Conservation (phyloP, 2,329 filamentous ascomycete species). For the Colletotrichum sp. region DNA sequence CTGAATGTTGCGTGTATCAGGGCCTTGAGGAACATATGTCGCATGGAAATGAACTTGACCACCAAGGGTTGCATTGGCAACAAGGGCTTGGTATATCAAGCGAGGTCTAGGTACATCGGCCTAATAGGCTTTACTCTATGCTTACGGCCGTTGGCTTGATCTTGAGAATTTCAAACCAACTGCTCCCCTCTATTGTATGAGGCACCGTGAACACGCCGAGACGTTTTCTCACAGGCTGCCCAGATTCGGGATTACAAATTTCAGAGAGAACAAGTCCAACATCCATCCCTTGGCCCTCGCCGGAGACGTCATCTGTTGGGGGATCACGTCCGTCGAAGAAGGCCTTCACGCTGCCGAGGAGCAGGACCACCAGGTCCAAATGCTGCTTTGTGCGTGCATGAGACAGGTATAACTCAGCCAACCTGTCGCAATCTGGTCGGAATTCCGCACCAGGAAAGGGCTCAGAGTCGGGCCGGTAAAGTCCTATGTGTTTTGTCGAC, state of each 20-base stretch:
- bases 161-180: neutral
- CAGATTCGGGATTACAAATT: neutral
- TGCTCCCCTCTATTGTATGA: neutral
- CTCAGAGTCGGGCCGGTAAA: accelerated
- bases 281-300: neutral
- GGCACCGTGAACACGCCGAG: neutral
- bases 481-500: neutral
- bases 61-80: accelerated
- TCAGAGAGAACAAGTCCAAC: neutral
- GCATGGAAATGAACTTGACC: neutral
- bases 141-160: neutral
- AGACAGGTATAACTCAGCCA: neutral
- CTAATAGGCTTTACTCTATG: neutral
- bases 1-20: neutral
- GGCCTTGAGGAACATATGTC: neutral
- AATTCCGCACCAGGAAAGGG: neutral
- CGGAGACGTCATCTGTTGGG: neutral
- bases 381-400: accelerated
- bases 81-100: neutral
- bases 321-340: neutral
- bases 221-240: neutral
- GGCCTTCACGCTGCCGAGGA: neutral
- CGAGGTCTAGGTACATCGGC: neutral
- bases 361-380: neutral
- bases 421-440: neutral